These are phyloP conservation scores for Barbatosphaeria neglecta DNA, from an alignment of 495 filamentous ascomycete genomes.

Conservation along the genomic window DNA sequence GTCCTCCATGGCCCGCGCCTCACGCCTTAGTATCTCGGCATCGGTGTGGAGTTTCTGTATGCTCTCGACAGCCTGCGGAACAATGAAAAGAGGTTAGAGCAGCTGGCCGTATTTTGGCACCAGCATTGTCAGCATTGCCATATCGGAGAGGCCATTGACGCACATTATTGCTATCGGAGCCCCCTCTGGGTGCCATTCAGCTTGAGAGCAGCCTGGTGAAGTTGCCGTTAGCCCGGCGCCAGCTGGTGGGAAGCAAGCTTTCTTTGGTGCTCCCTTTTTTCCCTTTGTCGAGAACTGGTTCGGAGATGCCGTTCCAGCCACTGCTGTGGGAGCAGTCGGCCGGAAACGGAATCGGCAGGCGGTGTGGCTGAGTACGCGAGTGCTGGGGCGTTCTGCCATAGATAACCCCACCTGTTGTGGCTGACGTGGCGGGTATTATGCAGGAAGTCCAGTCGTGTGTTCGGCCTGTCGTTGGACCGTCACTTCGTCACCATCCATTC, in stretches of 20 bases:
- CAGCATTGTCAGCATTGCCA: too few relatives aligned
- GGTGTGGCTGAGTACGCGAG: background rate
- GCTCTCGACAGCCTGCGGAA: background rate
- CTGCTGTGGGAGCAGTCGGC: background rate
- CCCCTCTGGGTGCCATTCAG: background rate
- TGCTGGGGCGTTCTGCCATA: too few relatives aligned
- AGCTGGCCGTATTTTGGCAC: background rate
- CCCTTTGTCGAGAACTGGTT: background rate
- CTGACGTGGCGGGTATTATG: background rate
- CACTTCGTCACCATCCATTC: too few relatives aligned
- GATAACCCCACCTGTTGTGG: background rate
- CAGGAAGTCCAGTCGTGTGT: too few relatives aligned
- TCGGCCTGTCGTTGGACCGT: too few relatives aligned
- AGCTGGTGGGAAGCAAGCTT: too few relatives aligned
- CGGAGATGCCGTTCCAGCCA: too few relatives aligned
- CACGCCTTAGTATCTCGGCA: background rate
- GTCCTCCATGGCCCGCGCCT: constrained; percentile 1
- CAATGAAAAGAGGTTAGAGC: background rate
- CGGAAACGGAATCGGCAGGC: background rate
- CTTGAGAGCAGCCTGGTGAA: background rate
- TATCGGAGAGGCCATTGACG: background rate
- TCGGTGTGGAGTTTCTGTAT: constrained; percentile 1
- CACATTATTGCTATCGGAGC: background rate
- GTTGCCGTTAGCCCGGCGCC: background rate
- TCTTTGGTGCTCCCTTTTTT: background rate